A percentile compares a stretch with the other conserved stretches of the same genome.
These are phyloP conservation scores for Rhododendron kiyosumense DNA, from an alignment of 148 eudicot genomes.

Conservation along the genomic window DNA sequence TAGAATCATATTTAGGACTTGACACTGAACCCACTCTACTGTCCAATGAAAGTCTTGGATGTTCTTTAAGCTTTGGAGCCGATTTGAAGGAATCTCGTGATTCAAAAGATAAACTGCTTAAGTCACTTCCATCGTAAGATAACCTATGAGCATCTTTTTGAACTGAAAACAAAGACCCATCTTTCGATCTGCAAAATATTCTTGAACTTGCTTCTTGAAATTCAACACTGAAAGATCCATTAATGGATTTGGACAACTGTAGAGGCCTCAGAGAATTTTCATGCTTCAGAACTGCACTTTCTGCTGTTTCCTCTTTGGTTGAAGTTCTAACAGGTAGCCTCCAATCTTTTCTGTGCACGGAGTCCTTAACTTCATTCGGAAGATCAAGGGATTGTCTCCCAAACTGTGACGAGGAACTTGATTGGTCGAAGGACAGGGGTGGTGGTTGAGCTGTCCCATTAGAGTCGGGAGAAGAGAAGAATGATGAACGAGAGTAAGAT, in stretches of 20 bases:
- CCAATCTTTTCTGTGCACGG: slow-evolving; percentile 60
- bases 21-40: slow-evolving; percentile 49
- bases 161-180: slow-evolving; percentile 33
- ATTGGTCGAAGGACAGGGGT: slow-evolving; percentile 49
- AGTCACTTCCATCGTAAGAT: slow-evolving; percentile 74
- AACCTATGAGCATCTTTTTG: slow-evolving; percentile 50
- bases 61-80: slow-evolving; percentile 42
- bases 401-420: slow-evolving; percentile 46
- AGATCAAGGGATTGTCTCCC: slow-evolving; percentile 58
- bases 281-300: slow-evolving; percentile 27
- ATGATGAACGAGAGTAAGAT: slow-evolving; percentile 81
- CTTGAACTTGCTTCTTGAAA: slow-evolving; percentile 29
- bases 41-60: slow-evolving; percentile 75
- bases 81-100: slow-evolving; percentile 25
- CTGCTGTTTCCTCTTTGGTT: slow-evolving; percentile 31
- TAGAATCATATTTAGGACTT: slow-evolving; percentile 28
- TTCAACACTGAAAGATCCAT: slow-evolving; percentile 4
- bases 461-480: slow-evolving; percentile 79
- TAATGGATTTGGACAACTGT: slow-evolving; percentile 20
- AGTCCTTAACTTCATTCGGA: slow-evolving; percentile 73
- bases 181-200: slow-evolving; percentile 40
- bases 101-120: slow-evolving; percentile 30
- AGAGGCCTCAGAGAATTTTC: slow-evolving; percentile 61
- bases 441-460: slow-evolving; percentile 61
- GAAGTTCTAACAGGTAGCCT: slow-evolving; percentile 41